A percentile compares a stretch with the other conserved stretches of the same genome.
These are phyloP conservation scores for Macadamia integrifolia DNA, from an alignment of 164 flowering plant genomes.

Conservation along the genomic window DNA sequence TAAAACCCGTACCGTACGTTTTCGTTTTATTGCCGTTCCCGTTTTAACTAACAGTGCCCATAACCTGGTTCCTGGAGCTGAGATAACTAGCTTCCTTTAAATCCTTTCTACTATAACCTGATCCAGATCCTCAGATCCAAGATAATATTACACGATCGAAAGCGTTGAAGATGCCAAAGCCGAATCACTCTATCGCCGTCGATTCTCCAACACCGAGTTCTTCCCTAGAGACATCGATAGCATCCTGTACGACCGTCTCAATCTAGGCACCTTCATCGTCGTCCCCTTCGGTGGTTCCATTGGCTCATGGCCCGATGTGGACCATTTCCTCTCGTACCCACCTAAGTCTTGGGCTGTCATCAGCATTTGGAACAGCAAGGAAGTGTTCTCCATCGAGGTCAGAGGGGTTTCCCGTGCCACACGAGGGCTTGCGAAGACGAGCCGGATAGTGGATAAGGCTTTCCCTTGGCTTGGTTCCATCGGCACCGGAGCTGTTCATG, in stretches of 20 bases:
- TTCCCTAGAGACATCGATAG: constrained; percentile 91
- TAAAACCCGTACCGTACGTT: too few relatives aligned
- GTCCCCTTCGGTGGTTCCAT: constrained; percentile 32
- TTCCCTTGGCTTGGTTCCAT: constrained; percentile 78
- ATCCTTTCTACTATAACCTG: too few relatives aligned
- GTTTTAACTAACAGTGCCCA: too few relatives aligned
- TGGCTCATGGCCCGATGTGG: constrained; percentile 40
- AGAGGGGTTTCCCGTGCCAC: constrained; percentile 90
- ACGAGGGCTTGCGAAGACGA: constrained; percentile 52
- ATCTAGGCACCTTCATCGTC: constrained; percentile 79
- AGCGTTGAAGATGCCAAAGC: too few relatives aligned
- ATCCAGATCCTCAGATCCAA: too few relatives aligned
- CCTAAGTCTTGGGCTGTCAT: constrained; percentile 88
- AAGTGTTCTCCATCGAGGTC: constrained; percentile 59
- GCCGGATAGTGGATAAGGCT: constrained; percentile 58
- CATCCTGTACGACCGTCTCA: constrained; percentile 59
- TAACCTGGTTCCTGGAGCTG: too few relatives aligned
- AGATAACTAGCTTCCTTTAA: too few relatives aligned
- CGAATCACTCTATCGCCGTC: constrained; percentile 66
- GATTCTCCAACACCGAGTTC: constrained; percentile 82
- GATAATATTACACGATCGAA: too few relatives aligned
- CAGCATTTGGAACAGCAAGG: constrained; percentile 81
- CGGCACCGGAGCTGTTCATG: constrained; percentile 70
- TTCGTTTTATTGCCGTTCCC: too few relatives aligned
- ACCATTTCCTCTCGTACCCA: constrained; percentile 44